These are phyloP conservation scores for Capronia coronata DNA, from an alignment of 2,329 filamentous ascomycete genomes.

Conservation along the genomic window DNA sequence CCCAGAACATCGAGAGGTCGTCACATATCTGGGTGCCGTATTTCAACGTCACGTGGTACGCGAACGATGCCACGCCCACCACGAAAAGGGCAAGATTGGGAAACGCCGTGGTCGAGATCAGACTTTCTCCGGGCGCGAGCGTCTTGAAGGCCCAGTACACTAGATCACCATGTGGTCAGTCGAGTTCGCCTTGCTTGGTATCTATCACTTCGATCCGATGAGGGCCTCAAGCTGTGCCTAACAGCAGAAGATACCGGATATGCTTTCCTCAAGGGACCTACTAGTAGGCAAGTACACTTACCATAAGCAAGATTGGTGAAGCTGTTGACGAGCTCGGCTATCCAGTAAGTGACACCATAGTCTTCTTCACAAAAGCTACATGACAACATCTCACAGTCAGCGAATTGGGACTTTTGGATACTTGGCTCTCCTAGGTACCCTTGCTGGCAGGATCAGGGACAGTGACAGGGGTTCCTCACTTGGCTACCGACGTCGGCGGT, in stretches of 20 bases:
- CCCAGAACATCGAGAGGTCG: slow-evolving; percentile 26
- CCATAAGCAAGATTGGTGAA: slow-evolving; percentile 30
- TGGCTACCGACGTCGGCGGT: slow-evolving; percentile 20
- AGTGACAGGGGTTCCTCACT: slow-evolving; percentile 10
- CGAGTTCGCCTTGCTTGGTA: too few relatives aligned
- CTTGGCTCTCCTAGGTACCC: not conserved
- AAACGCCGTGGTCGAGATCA: slow-evolving; percentile 18
- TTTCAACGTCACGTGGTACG: slow-evolving; percentile 29
- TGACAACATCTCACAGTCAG: not conserved
- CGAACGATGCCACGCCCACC: slow-evolving; percentile 26
- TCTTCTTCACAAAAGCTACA: slow-evolving; percentile 28
- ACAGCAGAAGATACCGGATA: too few relatives aligned
- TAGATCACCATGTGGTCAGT: too few relatives aligned
- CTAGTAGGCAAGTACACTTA: too few relatives aligned
- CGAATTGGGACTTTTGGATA: not conserved
- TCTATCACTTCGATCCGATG: too few relatives aligned
- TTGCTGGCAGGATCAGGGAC: too few relatives aligned
- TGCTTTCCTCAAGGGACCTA: too few relatives aligned
- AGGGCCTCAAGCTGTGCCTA: too few relatives aligned
- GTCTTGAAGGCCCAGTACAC: slow-evolving; percentile 23
- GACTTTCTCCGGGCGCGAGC: slow-evolving; percentile 12
- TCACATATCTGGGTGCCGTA: slow-evolving; percentile 23
- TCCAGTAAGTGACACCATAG: slow-evolving; percentile 28
- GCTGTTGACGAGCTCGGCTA: slow-evolving; percentile 32
- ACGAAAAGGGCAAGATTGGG: slow-evolving; percentile 28